phyloP scores from a whole-genome alignment of 441 rosid genomes.

The Macaranga tanarius region DNA sequence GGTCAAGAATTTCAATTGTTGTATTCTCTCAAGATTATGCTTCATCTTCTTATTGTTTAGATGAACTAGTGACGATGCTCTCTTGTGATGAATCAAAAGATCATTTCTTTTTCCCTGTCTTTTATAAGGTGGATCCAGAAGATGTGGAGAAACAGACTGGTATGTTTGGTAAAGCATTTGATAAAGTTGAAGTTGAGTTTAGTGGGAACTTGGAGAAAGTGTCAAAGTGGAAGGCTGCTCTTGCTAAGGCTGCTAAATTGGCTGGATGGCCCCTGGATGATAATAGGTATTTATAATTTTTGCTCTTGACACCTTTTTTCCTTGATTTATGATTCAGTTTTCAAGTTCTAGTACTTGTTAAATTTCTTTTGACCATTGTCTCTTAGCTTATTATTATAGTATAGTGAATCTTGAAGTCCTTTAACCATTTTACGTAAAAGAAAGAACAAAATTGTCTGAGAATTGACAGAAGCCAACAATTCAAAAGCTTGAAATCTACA shows the following conservation, averaged over 20 bases:
- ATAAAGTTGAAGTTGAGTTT: neutral
- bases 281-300: neutral
- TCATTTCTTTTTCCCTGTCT: conserved; percentile 31
- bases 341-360: neutral
- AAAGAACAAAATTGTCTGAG: too few species aligned
- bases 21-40: conserved; percentile 38
- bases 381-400: too few species aligned
- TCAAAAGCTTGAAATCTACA: too few species aligned
- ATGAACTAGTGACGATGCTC: conserved; percentile 35
- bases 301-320: neutral
- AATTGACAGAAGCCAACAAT: too few species aligned
- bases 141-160: conserved; percentile 38
- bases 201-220: conserved; percentile 6
- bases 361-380: neutral
- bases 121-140: conserved; percentile 33
- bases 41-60: conserved; percentile 22
- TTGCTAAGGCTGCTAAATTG: conserved; percentile 6
- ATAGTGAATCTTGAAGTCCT: neutral
- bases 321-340: neutral
- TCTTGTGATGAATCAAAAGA: conserved; percentile 12
- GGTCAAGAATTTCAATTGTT: conserved; percentile 25
- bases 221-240: conserved; percentile 6
- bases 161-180: conserved; percentile 16
- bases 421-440: neutral
- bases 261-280: conserved; percentile 7